Evolutionary conservation across 2,329 filamentous ascomycete genomes (phyloP), one percentile per base, ranked within the genome.

Genomic region (Fusarium liriodendri): DNA sequence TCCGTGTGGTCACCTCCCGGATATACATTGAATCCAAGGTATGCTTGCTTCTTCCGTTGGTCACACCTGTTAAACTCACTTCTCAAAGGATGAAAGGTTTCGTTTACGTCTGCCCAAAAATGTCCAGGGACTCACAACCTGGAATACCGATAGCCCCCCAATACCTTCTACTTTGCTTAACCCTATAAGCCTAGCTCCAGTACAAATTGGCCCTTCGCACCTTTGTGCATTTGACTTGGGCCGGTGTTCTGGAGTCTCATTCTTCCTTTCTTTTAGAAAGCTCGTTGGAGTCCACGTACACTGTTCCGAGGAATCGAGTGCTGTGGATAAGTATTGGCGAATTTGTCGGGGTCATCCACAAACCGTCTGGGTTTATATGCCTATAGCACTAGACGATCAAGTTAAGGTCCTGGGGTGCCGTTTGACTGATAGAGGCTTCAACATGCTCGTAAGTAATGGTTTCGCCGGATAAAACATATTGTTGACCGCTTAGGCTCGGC

Each of bases 401-500:
- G 4, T 47, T 1, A 25, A 14, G 1, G 14, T 25, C 2, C 7
- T 47, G 2, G 42, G 42, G 2, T 47, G 42, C 22, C 42, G 42
- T 2, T 18, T 25, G 1, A 47, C 42, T 18, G 22, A 18, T 2
- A 8, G 14, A 1, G 42, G 42, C 2, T 47, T 47, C 7, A 47
- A 25, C 14, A 18, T 47, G 2, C 42, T 47, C 14, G 42, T 47
- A 47, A 47, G 42, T 47, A 6, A 18, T 10, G 10, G 22, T 10
- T 0, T 27, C 14, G 0, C 8, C 10, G 2, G 14, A 6, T 10
- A 6, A 5, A 47, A 6, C 8, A 10, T 7, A 4, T 10, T 3
- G 16, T 6, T 47, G 8, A 47, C 4, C 0, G 42, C 3, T 4
- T 6, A 47, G 42, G 42, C 9, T 18, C 7, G 42, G 2, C 7